phyloP scores from a whole-genome alignment of 768 basidiomycete species.

The Boletus coccyginus region DNA sequence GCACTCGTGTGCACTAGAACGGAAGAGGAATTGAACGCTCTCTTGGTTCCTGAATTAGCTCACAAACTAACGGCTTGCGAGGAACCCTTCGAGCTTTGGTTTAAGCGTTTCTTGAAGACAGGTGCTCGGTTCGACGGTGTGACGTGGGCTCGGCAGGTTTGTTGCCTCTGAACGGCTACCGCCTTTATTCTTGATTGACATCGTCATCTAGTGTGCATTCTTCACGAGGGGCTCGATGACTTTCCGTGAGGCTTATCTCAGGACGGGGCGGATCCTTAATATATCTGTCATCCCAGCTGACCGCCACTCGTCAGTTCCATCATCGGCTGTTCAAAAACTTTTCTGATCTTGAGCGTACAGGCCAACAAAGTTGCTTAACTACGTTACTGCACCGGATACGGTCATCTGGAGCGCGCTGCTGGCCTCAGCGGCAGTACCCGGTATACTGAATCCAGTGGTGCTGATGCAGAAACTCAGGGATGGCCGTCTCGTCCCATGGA shows the following conservation, averaged over 20 bases:
- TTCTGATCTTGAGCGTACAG: slow-evolving; percentile 36
- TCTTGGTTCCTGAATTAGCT: slow-evolving; percentile 83
- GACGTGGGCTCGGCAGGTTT: slow-evolving; percentile 85
- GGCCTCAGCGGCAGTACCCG: slow-evolving; percentile 93
- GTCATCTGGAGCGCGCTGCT: slow-evolving; percentile 79
- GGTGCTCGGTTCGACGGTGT: slow-evolving; percentile 96
- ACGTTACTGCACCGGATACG: slow-evolving; percentile 93
- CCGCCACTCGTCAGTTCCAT: slow-evolving; percentile 66
- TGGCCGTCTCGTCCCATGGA: slow-evolving; percentile 85
- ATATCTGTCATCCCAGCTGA: slow-evolving; percentile 91
- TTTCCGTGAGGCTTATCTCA: slow-evolving; percentile 90
- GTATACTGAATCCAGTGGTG: slow-evolving; percentile 93
- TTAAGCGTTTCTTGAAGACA: slow-evolving; percentile 71
- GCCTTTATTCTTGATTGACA: neutral
- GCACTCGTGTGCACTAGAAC: slow-evolving; percentile 83
- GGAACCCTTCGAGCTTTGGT: slow-evolving; percentile 70
- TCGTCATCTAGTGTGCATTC: slow-evolving; percentile 60
- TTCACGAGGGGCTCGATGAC: slow-evolving; percentile 94
- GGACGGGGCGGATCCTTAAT: slow-evolving; percentile 91
- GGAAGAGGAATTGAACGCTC: slow-evolving; percentile 74
- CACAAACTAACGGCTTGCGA: slow-evolving; percentile 80
- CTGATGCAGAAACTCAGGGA: slow-evolving; percentile 88
- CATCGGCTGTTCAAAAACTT: neutral
- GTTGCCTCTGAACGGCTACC: slow-evolving; percentile 4
- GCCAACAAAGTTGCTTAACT: slow-evolving; percentile 94